These are phyloP conservation scores for Agapanthus africanus DNA, from an alignment of 106 monocot species.

Conservation along the genomic window DNA sequence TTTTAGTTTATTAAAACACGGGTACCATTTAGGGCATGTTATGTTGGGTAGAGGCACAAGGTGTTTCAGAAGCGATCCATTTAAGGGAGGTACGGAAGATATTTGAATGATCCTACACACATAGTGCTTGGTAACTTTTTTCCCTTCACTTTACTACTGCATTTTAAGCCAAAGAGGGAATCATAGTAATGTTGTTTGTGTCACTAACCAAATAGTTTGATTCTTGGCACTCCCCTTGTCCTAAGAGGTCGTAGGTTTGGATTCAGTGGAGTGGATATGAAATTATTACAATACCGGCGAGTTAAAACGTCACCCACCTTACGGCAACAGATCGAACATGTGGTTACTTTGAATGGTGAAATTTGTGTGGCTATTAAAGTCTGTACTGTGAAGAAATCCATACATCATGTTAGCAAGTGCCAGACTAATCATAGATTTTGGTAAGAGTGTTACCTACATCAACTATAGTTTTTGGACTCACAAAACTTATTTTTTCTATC, in stretches of 20 bases:
- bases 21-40: no score
- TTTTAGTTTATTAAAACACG: not conserved
- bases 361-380: not conserved
- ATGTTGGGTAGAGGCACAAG: not conserved
- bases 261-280: no score
- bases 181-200: not conserved
- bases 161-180: not conserved
- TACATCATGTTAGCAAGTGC: not conserved
- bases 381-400: not conserved
- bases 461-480: not conserved
- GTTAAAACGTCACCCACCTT: not conserved
- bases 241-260: not conserved
- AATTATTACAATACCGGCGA: not conserved
- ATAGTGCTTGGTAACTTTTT: not conserved
- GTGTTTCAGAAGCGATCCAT: not conserved
- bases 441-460: no score
- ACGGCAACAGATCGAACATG: not conserved
- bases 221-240: not conserved
- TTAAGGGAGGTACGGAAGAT: not conserved
- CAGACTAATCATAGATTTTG: no score
- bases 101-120: not conserved
- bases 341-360: not conserved
- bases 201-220: not conserved
- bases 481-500: not conserved
- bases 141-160: not conserved